Conservation (phyloP, 2,329 filamentous ascomycete genomes). For the Arthrobotrys conoides region DNA sequence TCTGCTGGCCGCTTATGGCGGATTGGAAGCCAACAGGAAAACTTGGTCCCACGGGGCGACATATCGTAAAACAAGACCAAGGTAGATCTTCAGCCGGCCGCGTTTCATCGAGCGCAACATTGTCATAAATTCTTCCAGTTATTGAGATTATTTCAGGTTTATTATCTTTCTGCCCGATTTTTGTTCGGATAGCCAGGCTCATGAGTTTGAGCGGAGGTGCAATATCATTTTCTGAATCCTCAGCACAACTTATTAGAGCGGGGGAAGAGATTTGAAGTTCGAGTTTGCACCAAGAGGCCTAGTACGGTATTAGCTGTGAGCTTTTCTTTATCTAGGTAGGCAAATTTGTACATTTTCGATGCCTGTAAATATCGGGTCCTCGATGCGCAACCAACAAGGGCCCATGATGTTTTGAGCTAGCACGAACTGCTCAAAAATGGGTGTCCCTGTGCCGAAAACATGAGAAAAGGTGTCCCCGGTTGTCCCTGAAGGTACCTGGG, state of each 20-base stretch:
- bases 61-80: constrained; percentile 90
- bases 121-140: constrained; percentile 92
- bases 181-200: constrained; percentile 89
- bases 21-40: constrained; percentile 91
- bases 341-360: constrained; percentile 76
- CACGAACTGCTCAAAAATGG: constrained; percentile 97
- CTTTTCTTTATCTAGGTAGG: neutral
- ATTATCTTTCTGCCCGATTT: constrained; percentile 90
- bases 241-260: constrained; percentile 79
- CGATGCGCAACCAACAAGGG: constrained; percentile 94
- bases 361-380: constrained; percentile 84
- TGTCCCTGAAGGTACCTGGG: constrained; percentile 77
- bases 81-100: constrained; percentile 89
- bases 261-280: constrained; percentile 87
- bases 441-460: constrained; percentile 92
- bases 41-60: constrained; percentile 81
- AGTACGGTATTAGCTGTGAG: neutral
- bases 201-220: constrained; percentile 93
- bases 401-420: constrained; percentile 99
- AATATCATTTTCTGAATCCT: constrained; percentile 84
- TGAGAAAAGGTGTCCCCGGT: constrained; percentile 92
- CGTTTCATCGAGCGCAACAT: constrained; percentile 84
- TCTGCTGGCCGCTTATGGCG: constrained; percentile 80
- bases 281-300: constrained; percentile 93
- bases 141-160: constrained; percentile 96